Conservation (phyloP, 768 basidiomycete species). For the Hygrophorus russula region DNA sequence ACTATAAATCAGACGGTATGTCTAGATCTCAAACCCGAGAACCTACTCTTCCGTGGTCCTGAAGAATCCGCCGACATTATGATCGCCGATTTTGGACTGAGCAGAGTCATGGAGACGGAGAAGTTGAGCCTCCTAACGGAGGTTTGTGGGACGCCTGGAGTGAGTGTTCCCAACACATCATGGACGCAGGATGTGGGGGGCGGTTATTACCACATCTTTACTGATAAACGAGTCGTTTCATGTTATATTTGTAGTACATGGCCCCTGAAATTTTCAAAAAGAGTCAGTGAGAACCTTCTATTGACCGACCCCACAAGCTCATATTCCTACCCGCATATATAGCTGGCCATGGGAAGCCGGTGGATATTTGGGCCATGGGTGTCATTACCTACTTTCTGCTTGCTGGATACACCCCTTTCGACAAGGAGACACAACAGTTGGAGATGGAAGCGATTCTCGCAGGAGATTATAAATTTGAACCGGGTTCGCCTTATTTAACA, state of each 20-base stretch:
- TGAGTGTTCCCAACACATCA: constrained; percentile 20
- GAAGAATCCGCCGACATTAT: constrained; percentile 91
- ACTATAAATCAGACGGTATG: not conserved
- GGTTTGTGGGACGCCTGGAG: constrained; percentile 90
- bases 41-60: constrained; percentile 84
- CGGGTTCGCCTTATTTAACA: constrained; percentile 33
- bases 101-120: constrained; percentile 83
- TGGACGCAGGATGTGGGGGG: too few species aligned
- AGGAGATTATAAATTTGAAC: constrained; percentile 82
- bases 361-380: constrained; percentile 96
- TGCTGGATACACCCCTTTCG: constrained; percentile 86
- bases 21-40: constrained; percentile 92
- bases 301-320: not conserved
- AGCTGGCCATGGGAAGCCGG: constrained; percentile 91
- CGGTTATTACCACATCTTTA: not conserved
- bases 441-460: constrained; percentile 95
- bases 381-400: constrained; percentile 97
- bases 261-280: constrained; percentile 95
- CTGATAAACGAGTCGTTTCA: not conserved
- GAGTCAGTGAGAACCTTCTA: constrained; percentile 31
- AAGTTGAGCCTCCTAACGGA: constrained; percentile 85
- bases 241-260: constrained; percentile 51
- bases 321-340: constrained; percentile 5
- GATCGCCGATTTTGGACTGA: constrained; percentile 95
- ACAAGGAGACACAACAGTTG: constrained; percentile 75